phyloP scores from a whole-genome alignment of 306 rosid species.

The Trifolium pratense region DNA sequence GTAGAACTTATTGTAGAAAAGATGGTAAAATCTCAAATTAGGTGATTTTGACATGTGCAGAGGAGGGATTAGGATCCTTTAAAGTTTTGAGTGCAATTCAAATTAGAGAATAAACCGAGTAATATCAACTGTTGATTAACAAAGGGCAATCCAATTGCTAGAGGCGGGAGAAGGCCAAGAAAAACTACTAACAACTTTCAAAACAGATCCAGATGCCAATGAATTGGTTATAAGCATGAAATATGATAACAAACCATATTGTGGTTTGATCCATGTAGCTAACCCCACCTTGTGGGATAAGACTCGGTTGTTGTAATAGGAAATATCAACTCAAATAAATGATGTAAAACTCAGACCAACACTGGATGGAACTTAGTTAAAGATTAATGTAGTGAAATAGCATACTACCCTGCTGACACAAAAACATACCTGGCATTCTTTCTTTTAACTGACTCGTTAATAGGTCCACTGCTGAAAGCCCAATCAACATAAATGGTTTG shows the following conservation, averaged over 20 bases:
- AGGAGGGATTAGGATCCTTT: background rate
- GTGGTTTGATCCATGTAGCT: background rate
- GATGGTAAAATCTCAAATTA: background rate
- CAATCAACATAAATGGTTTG: conserved; percentile 83
- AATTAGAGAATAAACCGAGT: too few species aligned
- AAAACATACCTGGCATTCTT: conserved; percentile 74
- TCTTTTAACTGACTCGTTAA: conserved; percentile 71
- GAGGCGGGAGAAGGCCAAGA: background rate
- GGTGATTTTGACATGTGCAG: background rate
- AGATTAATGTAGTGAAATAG: conserved; percentile 9
- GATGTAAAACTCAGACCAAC: conserved; percentile 12
- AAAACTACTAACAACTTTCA: background rate
- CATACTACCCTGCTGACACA: background rate
- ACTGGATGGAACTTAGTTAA: background rate
- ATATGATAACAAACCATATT: background rate
- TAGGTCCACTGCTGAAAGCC: conserved; percentile 97
- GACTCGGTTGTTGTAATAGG: background rate
- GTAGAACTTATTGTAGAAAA: background rate
- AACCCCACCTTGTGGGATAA: background rate
- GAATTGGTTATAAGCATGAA: background rate
- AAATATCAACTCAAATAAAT: conserved; percentile 26
- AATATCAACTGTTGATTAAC: too few species aligned
- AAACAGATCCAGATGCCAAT: background rate
- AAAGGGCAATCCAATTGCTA: background rate
- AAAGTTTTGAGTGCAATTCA: too few species aligned